Conservation (phyloP, 805 yeast species). For the Grigorovia yakushimaensis region DNA sequence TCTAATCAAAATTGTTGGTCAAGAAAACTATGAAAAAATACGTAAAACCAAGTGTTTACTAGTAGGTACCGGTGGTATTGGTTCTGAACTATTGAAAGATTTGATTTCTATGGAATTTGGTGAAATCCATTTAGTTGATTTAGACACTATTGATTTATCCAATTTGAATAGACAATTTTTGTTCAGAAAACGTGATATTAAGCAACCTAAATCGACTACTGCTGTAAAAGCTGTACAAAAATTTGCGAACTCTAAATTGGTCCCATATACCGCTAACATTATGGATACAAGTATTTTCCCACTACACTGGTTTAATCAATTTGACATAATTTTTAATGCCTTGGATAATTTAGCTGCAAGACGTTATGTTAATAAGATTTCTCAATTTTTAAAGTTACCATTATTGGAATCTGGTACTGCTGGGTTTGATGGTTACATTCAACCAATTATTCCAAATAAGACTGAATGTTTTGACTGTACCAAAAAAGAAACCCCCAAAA, state of each 20-base stretch:
- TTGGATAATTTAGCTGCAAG: slow-evolving; percentile 91
- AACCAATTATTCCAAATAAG: slow-evolving; percentile 71
- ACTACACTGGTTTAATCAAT: slow-evolving; percentile 65
- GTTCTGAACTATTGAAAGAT: slow-evolving; percentile 82
- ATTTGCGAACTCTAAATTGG: slow-evolving; percentile 58
- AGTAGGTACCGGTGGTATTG: slow-evolving; percentile 97
- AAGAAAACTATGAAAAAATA: slow-evolving; percentile 17
- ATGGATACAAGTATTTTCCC: slow-evolving; percentile 69
- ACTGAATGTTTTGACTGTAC: slow-evolving; percentile 94
- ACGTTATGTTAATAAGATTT: slow-evolving; percentile 75
- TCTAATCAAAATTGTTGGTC: slow-evolving; percentile 20
- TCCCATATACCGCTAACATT: slow-evolving; percentile 80
- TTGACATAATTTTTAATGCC: slow-evolving; percentile 79
- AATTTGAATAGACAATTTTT: slow-evolving; percentile 89
- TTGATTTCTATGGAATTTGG: slow-evolving; percentile 71
- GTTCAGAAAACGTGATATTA: slow-evolving; percentile 82
- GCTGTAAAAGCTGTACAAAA: slow-evolving; percentile 72
- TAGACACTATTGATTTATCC: slow-evolving; percentile 89
- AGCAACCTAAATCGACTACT: slow-evolving; percentile 75
- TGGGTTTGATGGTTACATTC: slow-evolving; percentile 89
- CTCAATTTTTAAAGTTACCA: slow-evolving; percentile 63
- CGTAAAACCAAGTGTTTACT: slow-evolving; percentile 50
- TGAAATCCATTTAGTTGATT: slow-evolving; percentile 84
- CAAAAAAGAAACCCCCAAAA: slow-evolving; percentile 76
- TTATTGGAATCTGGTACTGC: slow-evolving; percentile 92